Conservation (phyloP, 2,329 filamentous ascomycete species). For the Colletotrichum trifolii region DNA sequence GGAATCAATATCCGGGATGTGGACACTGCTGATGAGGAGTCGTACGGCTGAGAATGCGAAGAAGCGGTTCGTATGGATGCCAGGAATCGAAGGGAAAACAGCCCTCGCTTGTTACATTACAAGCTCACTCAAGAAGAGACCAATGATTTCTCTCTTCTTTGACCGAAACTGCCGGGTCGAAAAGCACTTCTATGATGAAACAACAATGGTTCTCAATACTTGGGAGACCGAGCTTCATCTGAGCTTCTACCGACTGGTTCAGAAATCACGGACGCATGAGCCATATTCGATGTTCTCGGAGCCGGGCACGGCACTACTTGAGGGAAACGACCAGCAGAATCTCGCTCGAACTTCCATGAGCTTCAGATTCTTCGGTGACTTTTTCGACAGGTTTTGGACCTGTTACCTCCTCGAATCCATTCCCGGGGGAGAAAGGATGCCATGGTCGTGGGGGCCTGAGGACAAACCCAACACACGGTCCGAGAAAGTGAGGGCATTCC, state of each 20-base stretch:
- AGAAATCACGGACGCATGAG: not conserved
- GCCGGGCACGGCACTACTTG: too few species aligned
- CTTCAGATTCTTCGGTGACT: not conserved
- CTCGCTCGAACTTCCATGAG: not conserved
- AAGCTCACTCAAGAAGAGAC: not conserved
- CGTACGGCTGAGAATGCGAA: not conserved
- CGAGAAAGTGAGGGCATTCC: too few species aligned
- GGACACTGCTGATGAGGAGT: not conserved
- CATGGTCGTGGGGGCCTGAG: too few species aligned
- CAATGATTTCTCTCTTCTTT: not conserved
- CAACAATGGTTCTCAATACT: not conserved
- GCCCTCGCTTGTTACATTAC: not conserved
- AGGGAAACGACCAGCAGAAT: too few species aligned
- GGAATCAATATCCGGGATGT: not conserved
- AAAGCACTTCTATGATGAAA: not conserved
- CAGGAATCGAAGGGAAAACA: not conserved
- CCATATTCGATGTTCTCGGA: too few species aligned
- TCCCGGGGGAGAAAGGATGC: not conserved
- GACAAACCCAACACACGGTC: too few species aligned
- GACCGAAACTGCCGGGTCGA: not conserved
- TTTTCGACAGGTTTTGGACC: not conserved
- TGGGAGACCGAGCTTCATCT: constrained; percentile 2
- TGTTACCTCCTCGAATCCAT: not conserved
- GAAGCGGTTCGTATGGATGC: constrained; percentile 4
- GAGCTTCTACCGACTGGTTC: not conserved